These are phyloP conservation scores for Albugo candida DNA, from an alignment of 352 stramenopile genomes.

Conservation along the genomic window DNA sequence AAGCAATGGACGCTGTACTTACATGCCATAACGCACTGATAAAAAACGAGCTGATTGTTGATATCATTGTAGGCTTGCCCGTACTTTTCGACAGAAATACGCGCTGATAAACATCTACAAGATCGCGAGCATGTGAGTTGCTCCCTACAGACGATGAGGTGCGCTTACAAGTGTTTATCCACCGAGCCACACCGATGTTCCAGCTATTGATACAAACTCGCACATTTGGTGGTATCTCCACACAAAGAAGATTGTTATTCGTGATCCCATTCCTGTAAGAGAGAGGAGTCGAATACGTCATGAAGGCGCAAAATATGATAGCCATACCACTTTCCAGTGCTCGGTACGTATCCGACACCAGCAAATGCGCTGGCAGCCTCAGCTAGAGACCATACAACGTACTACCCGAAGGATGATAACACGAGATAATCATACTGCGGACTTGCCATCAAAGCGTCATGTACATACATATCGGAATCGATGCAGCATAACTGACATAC, in stretches of 20 bases:
- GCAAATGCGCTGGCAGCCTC: slow-evolving; percentile 50
- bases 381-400: slow-evolving; percentile 73
- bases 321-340: slow-evolving; percentile 52
- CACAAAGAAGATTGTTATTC: slow-evolving; percentile 70
- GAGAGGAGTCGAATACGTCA: slow-evolving; percentile 2
- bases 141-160: not conserved
- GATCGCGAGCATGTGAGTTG: not conserved
- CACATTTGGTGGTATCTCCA: slow-evolving; percentile 73
- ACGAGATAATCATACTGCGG: slow-evolving; percentile 1
- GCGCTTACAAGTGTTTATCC: slow-evolving; percentile 67
- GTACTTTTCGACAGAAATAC: slow-evolving; percentile 51
- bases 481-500: slow-evolving; percentile 53
- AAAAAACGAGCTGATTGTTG: slow-evolving; percentile 62
- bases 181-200: slow-evolving; percentile 72
- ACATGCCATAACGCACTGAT: slow-evolving; percentile 74
- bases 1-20: slow-evolving; percentile 7
- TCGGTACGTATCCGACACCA: slow-evolving; percentile 55
- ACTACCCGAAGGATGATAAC: slow-evolving; percentile 18
- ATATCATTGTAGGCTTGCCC: slow-evolving; percentile 43
- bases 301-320: not conserved
- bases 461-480: slow-evolving; percentile 63
- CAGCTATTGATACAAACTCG: slow-evolving; percentile 78
- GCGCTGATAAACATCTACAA: slow-evolving; percentile 68
- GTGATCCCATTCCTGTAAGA: slow-evolving; percentile 58
- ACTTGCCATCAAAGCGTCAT: not conserved